phyloP scores from a whole-genome alignment of 148 eudicot genomes.

The Limonium bicolor region DNA sequence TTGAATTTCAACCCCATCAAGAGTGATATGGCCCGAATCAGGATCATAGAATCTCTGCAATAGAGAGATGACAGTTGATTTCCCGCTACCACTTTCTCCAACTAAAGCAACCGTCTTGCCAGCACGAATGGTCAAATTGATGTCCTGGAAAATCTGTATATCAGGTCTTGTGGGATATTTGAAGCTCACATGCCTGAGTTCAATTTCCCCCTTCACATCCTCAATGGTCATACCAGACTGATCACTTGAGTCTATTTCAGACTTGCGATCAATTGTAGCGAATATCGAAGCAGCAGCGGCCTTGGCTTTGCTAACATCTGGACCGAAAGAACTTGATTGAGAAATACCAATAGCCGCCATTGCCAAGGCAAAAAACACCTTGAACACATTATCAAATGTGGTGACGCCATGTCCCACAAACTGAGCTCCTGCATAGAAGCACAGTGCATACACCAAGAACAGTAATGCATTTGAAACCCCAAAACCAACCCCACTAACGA shows the following conservation, averaged over 20 bases:
- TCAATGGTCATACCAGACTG: conserved; percentile 41
- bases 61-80: conserved; percentile 62
- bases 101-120: conserved; percentile 71
- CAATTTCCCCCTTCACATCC: conserved; percentile 45
- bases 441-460: conserved; percentile 28
- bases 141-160: conserved; percentile 40
- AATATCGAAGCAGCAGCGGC: conserved; percentile 42
- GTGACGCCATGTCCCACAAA: conserved; percentile 40
- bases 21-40: conserved; percentile 38
- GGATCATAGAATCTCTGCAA: conserved; percentile 66
- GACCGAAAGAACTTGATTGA: conserved; percentile 29
- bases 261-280: conserved; percentile 45
- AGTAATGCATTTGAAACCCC: conserved; percentile 27
- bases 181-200: conserved; percentile 42
- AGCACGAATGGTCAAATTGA: conserved; percentile 30
- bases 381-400: conserved; percentile 32
- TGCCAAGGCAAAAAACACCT: conserved; percentile 63
- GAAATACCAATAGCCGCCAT: conserved; percentile 45
- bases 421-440: conserved; percentile 47
- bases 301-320: conserved; percentile 52
- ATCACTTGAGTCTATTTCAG: conserved; percentile 50
- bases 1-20: conserved; percentile 58
- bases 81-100: conserved; percentile 85
- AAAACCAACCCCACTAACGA: conserved; percentile 41
- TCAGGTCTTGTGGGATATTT: conserved; percentile 56